phyloP scores from a whole-genome alignment of 225 moss, liverwort and hornwort genomes.

The Pseudoscleropodium purum region DNA sequence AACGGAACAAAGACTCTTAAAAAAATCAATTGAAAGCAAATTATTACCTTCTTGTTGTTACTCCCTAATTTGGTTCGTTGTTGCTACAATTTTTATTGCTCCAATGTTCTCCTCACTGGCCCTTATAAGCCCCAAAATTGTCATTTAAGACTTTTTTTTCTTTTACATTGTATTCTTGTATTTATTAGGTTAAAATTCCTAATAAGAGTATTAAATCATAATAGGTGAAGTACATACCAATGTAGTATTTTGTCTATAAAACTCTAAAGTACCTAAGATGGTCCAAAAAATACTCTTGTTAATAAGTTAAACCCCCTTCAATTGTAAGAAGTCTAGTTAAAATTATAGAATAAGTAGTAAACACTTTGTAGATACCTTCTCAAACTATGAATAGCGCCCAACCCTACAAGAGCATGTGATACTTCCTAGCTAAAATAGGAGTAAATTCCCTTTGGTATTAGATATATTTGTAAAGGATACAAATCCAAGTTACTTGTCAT shows the following conservation, averaged over 20 bases:
- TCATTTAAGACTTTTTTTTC: neutral
- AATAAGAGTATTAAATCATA: neutral
- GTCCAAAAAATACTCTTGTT: neutral
- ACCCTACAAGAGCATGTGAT: neutral
- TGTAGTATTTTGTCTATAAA: neutral
- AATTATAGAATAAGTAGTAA: neutral
- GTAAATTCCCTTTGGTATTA: too few relatives aligned
- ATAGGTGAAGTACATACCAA: neutral
- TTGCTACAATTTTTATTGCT: too few relatives aligned
- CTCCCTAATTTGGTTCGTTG: too few relatives aligned
- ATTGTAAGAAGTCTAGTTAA: neutral
- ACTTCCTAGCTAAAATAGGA: too few relatives aligned
- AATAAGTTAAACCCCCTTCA: neutral
- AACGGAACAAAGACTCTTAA: too few relatives aligned
- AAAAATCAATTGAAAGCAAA: too few relatives aligned
- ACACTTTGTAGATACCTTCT: neutral
- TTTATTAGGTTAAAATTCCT: neutral
- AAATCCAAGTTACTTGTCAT: rapidly evolving
- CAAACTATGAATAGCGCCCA: rapidly evolving
- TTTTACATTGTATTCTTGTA: neutral
- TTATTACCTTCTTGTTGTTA: too few relatives aligned
- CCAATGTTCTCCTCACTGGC: too few relatives aligned
- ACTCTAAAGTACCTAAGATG: neutral
- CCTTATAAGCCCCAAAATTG: neutral
- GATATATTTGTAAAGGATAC: too few relatives aligned